Evolutionary conservation across 345 rosid species (phyloP).

Genomic region (Sisymbrium altissimum): DNA sequence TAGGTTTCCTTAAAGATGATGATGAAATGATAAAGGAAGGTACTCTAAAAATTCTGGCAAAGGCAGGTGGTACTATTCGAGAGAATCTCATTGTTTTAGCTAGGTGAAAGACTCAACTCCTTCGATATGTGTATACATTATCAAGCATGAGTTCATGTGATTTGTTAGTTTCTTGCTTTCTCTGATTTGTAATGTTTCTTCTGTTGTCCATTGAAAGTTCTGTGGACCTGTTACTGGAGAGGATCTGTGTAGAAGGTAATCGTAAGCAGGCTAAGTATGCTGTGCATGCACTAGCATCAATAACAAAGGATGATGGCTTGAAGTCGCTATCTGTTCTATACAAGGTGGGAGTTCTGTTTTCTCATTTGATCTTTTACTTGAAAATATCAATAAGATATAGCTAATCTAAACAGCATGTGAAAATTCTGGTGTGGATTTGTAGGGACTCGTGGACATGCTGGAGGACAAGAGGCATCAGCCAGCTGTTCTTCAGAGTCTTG

Average conservation of each 20-base stretch:
- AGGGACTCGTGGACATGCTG: slow-evolving; percentile 95
- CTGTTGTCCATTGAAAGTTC: slow-evolving; percentile 57
- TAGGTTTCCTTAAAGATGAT: slow-evolving; percentile 77
- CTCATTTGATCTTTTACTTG: not conserved
- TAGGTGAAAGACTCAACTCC: slow-evolving; percentile 48
- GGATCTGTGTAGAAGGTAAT: slow-evolving; percentile 90
- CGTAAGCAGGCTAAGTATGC: slow-evolving; percentile 96
- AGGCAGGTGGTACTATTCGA: slow-evolving; percentile 91
- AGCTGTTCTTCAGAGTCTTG: slow-evolving; percentile 88
- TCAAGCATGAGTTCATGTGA: slow-evolving; percentile 4
- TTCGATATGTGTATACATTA: not conserved
- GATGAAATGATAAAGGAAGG: slow-evolving; percentile 87
- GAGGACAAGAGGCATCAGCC: slow-evolving; percentile 88
- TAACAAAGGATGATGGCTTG: slow-evolving; percentile 95
- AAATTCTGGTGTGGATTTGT: slow-evolving; percentile 35
- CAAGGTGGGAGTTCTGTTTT: slow-evolving; percentile 54
- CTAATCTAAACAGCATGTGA: slow-evolving; percentile 14
- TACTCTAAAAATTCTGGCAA: slow-evolving; percentile 84
- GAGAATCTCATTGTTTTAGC: slow-evolving; percentile 80
- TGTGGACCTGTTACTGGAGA: slow-evolving; percentile 85
- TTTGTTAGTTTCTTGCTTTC: slow-evolving; percentile 16
- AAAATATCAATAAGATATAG: not conserved
- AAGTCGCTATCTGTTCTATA: slow-evolving; percentile 93
- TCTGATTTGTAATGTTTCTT: slow-evolving; percentile 30
- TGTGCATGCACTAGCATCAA: slow-evolving; percentile 95